Evolutionary conservation across 352 stramenopile genomes (phyloP).

Genomic region (Phytophthora hybrid): DNA sequence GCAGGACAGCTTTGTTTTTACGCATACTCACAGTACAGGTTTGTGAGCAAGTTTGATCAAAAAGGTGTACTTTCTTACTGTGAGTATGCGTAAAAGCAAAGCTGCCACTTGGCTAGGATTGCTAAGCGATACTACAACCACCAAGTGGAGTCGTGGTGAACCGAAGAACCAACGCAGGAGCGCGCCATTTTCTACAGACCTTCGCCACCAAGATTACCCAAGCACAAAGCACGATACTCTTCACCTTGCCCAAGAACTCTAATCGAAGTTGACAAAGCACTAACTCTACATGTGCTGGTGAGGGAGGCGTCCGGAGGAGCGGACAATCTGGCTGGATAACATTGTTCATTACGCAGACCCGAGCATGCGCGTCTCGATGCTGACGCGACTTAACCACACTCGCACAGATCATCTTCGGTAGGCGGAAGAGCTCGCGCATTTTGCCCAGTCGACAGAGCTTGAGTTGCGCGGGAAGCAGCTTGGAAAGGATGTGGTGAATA

Average conservation of each 20-base stretch:
- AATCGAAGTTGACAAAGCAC: no score
- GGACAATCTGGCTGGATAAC: conserved; percentile 14
- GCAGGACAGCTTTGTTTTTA: no score
- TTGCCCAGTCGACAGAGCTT: conserved; percentile 28
- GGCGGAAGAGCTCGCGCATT: background rate
- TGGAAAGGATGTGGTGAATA: conserved; percentile 7
- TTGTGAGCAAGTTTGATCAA: no score
- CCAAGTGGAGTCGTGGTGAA: conserved; percentile 24
- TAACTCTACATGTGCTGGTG: no score
- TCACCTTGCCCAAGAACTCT: conserved; percentile 10
- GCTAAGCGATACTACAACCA: conserved; percentile 29
- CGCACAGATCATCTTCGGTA: conserved; percentile 28
- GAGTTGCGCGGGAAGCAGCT: conserved; percentile 8
- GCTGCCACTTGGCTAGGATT: conserved; percentile 4
- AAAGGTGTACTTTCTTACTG: no score
- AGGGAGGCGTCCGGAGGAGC: conserved; percentile 19
- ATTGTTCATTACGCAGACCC: conserved; percentile 26
- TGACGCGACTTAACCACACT: conserved; percentile 11
- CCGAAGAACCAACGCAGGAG: conserved; percentile 10
- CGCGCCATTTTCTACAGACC: conserved; percentile 22
- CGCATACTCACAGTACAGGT: no score
- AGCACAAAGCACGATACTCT: conserved; percentile 23
- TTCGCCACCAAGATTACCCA: conserved; percentile 27
- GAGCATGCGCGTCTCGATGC: conserved; percentile 7
- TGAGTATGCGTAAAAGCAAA: no score